Evolutionary conservation across 768 basidiomycete genomes (phyloP).

Genomic region (Auricularia cornea): DNA sequence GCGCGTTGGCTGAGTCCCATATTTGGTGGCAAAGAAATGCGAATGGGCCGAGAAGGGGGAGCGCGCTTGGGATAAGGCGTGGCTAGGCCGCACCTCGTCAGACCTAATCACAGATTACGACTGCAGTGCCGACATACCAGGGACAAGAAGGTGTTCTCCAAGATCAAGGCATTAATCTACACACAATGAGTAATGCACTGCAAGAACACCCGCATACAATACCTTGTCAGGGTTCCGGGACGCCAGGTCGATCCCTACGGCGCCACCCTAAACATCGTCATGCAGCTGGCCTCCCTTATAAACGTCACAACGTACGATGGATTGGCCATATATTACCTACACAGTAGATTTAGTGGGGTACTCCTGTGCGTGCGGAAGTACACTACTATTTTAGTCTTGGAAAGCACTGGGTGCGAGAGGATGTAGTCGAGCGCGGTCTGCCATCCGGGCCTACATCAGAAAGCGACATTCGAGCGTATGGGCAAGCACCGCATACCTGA

Average conservation of each 20-base stretch:
- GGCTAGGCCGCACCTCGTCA: slow-evolving; percentile 31
- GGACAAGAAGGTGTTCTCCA: slow-evolving; percentile 92
- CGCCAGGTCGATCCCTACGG: slow-evolving; percentile 83
- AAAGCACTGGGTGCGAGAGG: slow-evolving; percentile 51
- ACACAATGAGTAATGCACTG: not conserved
- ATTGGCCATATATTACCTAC: slow-evolving; percentile 70
- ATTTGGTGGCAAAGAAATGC: slow-evolving; percentile 79
- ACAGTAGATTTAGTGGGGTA: slow-evolving; percentile 15
- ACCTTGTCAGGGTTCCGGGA: slow-evolving; percentile 67
- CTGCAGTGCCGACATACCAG: slow-evolving; percentile 27
- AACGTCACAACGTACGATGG: slow-evolving; percentile 32
- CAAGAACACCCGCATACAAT: slow-evolving; percentile 10
- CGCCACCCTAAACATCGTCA: slow-evolving; percentile 57
- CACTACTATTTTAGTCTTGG: slow-evolving; percentile 58
- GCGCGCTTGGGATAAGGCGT: slow-evolving; percentile 66
- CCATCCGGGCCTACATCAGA: not conserved
- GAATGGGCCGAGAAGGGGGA: slow-evolving; percentile 66
- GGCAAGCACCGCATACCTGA: slow-evolving; percentile 48
- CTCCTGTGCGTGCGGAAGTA: not conserved
- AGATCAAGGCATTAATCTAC: slow-evolving; percentile 68
- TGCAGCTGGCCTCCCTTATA: slow-evolving; percentile 7
- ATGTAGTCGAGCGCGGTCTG: slow-evolving; percentile 61
- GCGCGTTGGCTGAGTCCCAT: slow-evolving; percentile 72
- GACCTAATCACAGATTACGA: not conserved
- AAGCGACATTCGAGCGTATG: not conserved